Conservation (phyloP, 2,329 filamentous ascomycete species). For the Aureobasidium sp. region DNA sequence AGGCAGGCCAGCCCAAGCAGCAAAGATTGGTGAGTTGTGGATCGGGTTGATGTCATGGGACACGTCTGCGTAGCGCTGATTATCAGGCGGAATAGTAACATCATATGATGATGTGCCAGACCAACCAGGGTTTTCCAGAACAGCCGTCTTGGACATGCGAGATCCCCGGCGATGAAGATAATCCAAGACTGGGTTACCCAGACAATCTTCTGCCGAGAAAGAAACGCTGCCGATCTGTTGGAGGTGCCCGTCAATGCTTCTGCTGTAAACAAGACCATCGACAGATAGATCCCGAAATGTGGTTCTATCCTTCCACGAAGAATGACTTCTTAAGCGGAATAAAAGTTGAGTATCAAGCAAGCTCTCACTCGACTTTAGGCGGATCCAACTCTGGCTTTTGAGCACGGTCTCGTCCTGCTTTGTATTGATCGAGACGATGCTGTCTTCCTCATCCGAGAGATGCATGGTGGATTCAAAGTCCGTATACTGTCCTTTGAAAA, state of each 20-base stretch:
- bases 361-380: conserved; percentile 72
- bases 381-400: conserved; percentile 97
- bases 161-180: conserved; percentile 88
- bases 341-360: conserved; percentile 88
- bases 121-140: conserved; percentile 95
- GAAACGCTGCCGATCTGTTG: conserved; percentile 97
- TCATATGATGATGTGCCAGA: conserved; percentile 84
- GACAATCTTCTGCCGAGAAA: conserved; percentile 82
- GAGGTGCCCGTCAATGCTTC: conserved; percentile 94
- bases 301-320: conserved; percentile 90
- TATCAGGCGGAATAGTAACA: conserved; percentile 88
- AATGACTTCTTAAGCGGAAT: conserved; percentile 88
- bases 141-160: conserved; percentile 89
- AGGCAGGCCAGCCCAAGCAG: conserved; percentile 87
- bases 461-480: conserved; percentile 99
- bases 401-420: conserved; percentile 89
- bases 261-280: conserved; percentile 84
- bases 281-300: conserved; percentile 90
- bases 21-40: conserved; percentile 94
- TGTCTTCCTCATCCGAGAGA: conserved; percentile 88
- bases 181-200: conserved; percentile 94
- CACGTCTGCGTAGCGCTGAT: conserved; percentile 97
- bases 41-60: conserved; percentile 99
- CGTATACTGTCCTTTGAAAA: conserved; percentile 86
- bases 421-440: conserved; percentile 81